phyloP scores from a whole-genome alignment of 2,329 filamentous ascomycete genomes.

The Colletotrichum spaethianum region DNA sequence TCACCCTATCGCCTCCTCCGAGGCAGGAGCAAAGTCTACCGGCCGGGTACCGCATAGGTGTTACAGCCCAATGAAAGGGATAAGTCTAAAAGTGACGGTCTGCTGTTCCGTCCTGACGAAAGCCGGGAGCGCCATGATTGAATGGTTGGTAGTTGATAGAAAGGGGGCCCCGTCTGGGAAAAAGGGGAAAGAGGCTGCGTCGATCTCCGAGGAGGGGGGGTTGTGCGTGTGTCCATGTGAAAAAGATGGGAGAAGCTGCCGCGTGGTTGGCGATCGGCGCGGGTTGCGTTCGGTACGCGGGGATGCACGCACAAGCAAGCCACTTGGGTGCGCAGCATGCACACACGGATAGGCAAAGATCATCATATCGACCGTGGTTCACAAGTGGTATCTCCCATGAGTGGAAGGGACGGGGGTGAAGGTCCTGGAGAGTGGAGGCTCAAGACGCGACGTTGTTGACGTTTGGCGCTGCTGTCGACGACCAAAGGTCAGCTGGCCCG shows the following conservation, averaged over 20 bases:
- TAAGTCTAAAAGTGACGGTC: constrained; percentile 20
- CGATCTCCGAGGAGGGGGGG: constrained; percentile 25
- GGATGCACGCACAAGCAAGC: constrained; percentile 13
- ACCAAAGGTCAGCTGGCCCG: constrained; percentile 19
- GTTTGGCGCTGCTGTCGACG: constrained; percentile 14
- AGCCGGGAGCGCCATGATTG: constrained; percentile 19
- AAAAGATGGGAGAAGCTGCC: constrained; percentile 24
- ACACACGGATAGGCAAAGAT: constrained; percentile 15
- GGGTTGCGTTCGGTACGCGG: constrained; percentile 31
- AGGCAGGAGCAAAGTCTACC: not conserved
- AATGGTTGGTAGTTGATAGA: not conserved
- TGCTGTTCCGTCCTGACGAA: not conserved
- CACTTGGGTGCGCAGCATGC: not conserved
- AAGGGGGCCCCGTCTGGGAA: not conserved
- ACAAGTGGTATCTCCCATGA: not conserved
- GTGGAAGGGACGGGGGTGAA: constrained; percentile 1
- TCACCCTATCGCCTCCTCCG: constrained; percentile 1
- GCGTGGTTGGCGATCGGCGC: constrained; percentile 33
- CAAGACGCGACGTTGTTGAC: constrained; percentile 21
- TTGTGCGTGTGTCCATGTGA: constrained; percentile 11
- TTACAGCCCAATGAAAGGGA: constrained; percentile 23
- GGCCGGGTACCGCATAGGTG: not conserved
- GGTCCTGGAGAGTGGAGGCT: constrained; percentile 26
- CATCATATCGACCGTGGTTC: not conserved
- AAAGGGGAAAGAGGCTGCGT: constrained; percentile 29